Percentiles rank a stretch among this genome's conserved stretches.
Evolutionary conservation across 2,329 filamentous ascomycete genomes (phyloP).

Genomic region (Fusarium tupiense): DNA sequence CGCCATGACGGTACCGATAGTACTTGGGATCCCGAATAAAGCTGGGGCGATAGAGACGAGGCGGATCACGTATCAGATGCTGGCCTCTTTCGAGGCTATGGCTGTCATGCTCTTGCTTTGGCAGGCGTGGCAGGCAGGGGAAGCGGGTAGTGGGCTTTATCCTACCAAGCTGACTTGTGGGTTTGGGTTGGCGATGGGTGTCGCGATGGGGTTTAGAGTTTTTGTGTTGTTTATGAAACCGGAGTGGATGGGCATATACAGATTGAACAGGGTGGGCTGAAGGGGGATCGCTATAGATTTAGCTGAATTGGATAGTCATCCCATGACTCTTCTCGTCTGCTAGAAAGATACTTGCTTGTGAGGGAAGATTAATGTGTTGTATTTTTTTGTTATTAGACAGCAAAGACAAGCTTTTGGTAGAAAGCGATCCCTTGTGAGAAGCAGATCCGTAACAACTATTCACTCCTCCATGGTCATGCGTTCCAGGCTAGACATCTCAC

Average conservation of each 20-base stretch:
- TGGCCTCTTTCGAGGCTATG: not conserved
- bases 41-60: not conserved
- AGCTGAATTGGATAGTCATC: not conserved
- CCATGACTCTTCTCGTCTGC: fast-evolving
- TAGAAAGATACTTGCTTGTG: not conserved
- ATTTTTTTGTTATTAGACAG: fast-evolving
- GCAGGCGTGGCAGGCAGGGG: not conserved
- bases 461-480: not conserved
- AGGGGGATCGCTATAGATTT: no score
- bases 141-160: not conserved
- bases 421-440: not conserved
- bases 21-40: not conserved
- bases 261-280: not conserved
- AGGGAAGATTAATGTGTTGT: not conserved
- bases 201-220: not conserved
- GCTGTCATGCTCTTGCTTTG: not conserved
- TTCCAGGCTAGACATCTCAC: not conserved
- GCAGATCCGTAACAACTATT: not conserved
- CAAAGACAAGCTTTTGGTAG: not conserved
- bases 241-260: not conserved
- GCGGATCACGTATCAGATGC: not conserved
- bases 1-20: not conserved
- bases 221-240: not conserved
- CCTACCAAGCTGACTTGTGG: not conserved
- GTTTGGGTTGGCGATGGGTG: not conserved